A percentile compares a stretch with the other conserved stretches of the same genome.
phyloP scores from a whole-genome alignment of 2,329 filamentous ascomycete species.

The Pseudonectria foliicola region DNA sequence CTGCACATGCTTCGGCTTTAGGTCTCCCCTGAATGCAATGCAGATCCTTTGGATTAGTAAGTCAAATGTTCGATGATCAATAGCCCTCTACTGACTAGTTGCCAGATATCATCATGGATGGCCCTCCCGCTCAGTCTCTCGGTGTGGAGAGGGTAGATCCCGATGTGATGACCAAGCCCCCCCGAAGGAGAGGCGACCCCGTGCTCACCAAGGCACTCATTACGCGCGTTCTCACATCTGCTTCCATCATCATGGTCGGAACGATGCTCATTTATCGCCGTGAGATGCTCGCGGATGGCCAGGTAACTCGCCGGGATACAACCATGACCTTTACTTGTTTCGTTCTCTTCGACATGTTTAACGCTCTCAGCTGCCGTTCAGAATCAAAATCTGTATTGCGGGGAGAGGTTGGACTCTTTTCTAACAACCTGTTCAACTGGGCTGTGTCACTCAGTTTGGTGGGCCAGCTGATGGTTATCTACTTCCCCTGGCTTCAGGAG shows the following conservation, averaged over 20 bases:
- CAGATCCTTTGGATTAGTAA: constrained; percentile 99
- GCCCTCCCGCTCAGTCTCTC: constrained; percentile 91
- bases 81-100: constrained; percentile 8
- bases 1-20: constrained; percentile 87
- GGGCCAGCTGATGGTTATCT: constrained; percentile 87
- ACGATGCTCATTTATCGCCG: constrained; percentile 86
- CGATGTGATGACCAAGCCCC: constrained; percentile 86
- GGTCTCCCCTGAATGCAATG: constrained; percentile 96
- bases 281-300: constrained; percentile 79
- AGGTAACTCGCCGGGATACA: constrained; percentile 86
- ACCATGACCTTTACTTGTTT: constrained; percentile 99
- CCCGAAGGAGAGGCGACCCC: constrained; percentile 73
- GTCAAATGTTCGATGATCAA: constrained; percentile 32
- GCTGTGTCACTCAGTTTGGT: constrained; percentile 78
- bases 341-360: constrained; percentile 99
- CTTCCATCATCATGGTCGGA: constrained; percentile 82
- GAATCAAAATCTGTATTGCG: constrained; percentile 83
- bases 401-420: constrained; percentile 75
- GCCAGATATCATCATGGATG: constrained; percentile 97
- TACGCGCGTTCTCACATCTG: constrained; percentile 77
- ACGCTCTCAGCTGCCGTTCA: constrained; percentile 86
- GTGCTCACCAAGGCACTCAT: constrained; percentile 84
- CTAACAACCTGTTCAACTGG: constrained; percentile 94
- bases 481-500: constrained; percentile 86
- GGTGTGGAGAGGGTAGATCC: constrained; percentile 93